Percentiles rank a stretch among this genome's conserved stretches.
Conservation (phyloP, 1,139 yeast genomes). For the Scheffersomyces quercinus region DNA sequence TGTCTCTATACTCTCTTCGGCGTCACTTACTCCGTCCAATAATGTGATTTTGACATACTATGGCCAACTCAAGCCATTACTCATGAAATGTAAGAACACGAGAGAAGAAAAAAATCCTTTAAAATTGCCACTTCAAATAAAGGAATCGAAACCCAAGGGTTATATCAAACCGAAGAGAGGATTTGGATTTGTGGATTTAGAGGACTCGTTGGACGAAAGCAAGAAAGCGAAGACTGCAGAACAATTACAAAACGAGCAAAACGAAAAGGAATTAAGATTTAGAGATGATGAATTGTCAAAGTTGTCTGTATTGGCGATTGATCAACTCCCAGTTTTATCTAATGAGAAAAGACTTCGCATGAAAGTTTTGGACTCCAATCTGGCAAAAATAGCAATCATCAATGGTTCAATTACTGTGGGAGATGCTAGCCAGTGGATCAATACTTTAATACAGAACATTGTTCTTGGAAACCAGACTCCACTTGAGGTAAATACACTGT, state of each 20-base stretch:
- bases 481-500: background rate
- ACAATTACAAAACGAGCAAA: background rate
- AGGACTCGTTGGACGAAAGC: slow-evolving; percentile 15
- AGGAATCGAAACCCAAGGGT: slow-evolving; percentile 6
- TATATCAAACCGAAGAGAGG: slow-evolving; percentile 36
- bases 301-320: slow-evolving; percentile 16
- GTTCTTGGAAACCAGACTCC: background rate
- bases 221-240: slow-evolving; percentile 1
- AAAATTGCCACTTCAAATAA: background rate
- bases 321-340: slow-evolving; percentile 7
- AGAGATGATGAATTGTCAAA: slow-evolving; percentile 14
- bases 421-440: slow-evolving; percentile 13
- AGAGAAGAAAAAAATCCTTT: background rate
- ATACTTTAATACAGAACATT: slow-evolving; percentile 1
- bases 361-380: slow-evolving; percentile 5
- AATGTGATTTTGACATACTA: slow-evolving; percentile 20
- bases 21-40: slow-evolving; percentile 10
- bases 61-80: slow-evolving; percentile 34
- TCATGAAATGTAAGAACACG: slow-evolving; percentile 21
- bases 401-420: slow-evolving; percentile 9
- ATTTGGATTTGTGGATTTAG: slow-evolving; percentile 38
- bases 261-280: slow-evolving; percentile 6
- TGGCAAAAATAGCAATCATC: slow-evolving; percentile 8
- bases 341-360: slow-evolving; percentile 3
- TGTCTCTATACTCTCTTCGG: slow-evolving; percentile 21